Evolutionary conservation across 1,284 basidiomycete species (phyloP).

Genomic region (Ganoderma multipileum): DNA sequence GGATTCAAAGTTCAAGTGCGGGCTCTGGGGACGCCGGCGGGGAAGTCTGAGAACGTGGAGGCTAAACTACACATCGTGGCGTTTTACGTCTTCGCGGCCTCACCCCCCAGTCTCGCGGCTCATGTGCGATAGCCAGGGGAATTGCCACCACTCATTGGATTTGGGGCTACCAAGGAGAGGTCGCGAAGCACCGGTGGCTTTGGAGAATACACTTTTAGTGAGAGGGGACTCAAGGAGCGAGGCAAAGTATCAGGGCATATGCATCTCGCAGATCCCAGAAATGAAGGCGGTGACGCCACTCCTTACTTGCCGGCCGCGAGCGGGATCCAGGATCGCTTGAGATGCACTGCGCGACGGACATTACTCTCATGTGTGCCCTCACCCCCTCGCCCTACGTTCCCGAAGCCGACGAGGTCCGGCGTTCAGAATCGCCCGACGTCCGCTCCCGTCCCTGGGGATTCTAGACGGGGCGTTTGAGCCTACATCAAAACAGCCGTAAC

Average conservation of each 20-base stretch:
- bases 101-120: background rate
- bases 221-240: too few species aligned
- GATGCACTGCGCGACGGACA: background rate
- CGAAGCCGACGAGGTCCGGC: background rate
- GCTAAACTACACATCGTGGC: background rate
- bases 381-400: background rate
- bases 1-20: too few species aligned
- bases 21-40: background rate
- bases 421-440: background rate
- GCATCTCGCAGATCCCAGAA: background rate
- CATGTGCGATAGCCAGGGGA: too few species aligned
- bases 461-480: background rate
- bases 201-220: too few species aligned
- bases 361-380: too few species aligned
- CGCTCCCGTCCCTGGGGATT: background rate
- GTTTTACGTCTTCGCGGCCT: background rate
- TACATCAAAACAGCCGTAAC: background rate
- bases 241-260: too few species aligned
- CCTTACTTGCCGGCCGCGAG: background rate
- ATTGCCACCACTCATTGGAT: too few species aligned
- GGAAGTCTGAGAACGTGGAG: constrained; percentile 2
- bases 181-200: too few species aligned
- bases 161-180: background rate
- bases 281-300: background rate
- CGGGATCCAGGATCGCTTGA: background rate